Base-by-base conservation (phyloP, 106 monocot species). In the Acorus calamus region DNA sequence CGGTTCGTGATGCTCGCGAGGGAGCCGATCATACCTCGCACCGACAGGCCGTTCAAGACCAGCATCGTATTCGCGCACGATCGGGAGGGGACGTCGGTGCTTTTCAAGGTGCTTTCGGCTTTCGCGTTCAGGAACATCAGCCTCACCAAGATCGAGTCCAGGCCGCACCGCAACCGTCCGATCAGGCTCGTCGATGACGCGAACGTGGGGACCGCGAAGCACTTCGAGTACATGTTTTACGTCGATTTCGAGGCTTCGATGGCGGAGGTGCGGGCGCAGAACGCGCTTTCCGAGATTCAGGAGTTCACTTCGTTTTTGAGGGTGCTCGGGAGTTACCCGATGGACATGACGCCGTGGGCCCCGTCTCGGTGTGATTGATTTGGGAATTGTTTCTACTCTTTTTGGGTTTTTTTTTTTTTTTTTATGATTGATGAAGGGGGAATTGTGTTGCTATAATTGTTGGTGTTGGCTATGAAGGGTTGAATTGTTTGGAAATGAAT, bases 121-220 rank as follows among this genome's bases (percentile, higher is more conserved):
- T 83, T 83, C 49, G 83, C 83, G 0, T 83, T 83, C 71, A 53
- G 83, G 51, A 66, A 84, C 59, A 84, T 84, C 46, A 76, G 55
- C 77, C 74, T 85, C 5, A 80, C 80, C 8, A 85, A 85, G 78
- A 85, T 85, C 48, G 84, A 85, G 77, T 77, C 77, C 80, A 11
- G 84, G 6, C 84, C 84, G 5, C 84, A 84, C 62, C 76, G 84
- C 2, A 67, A 69, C 67, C 73, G 77, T 44, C 80, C 80, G n/a
- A 77, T 80, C 64, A 59, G 84, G 59, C 68, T 80, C 7, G 74
- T 78, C 46, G 77, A 84, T 14, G 84, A 80, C 55, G 74, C 77
- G 57, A 77, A 74, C 46, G 70, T 61, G 10, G 77, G 84, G 67
- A 80, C 84, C 42, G 74, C 80, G 54, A 85, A 78, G 68, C 78